phyloP scores from a whole-genome alignment of 306 rosid species.

The Cicer pinnatifidum region DNA sequence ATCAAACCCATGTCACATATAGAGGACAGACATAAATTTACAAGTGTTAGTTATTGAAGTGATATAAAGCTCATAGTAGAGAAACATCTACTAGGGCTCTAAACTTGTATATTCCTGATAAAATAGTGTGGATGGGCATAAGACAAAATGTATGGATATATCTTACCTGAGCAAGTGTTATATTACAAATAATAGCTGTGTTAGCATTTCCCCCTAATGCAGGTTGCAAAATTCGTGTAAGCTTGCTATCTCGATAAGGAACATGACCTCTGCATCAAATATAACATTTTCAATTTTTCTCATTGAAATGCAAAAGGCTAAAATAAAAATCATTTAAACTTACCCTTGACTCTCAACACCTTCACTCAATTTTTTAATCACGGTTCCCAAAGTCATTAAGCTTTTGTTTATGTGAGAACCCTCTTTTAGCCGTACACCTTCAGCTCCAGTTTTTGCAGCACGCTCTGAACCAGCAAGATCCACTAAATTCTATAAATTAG shows the following conservation, averaged over 20 bases:
- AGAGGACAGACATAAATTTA: conserved; percentile 17
- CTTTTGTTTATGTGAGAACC: conserved; percentile 98
- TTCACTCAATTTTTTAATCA: conserved; percentile 94
- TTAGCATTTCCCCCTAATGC: conserved; percentile 97
- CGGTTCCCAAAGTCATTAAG: conserved; percentile 97
- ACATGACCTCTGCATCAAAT: conserved; percentile 82
- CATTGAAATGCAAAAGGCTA: conserved; percentile 33
- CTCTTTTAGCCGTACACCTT: conserved; percentile 92
- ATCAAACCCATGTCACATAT: conserved; percentile 7
- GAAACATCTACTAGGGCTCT: conserved; percentile 2
- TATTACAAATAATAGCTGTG: conserved; percentile 93
- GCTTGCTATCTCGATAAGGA: conserved; percentile 98
- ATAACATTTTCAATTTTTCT: conserved; percentile 33
- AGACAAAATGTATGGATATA: conserved; percentile 13
- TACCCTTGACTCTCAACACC: conserved; percentile 99
- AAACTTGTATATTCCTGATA: conserved; percentile 10
- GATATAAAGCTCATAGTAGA: conserved; percentile 21
- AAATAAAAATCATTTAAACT: conserved; percentile 42
- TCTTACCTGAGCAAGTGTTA: conserved; percentile 87
- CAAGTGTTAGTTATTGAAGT: conserved; percentile 7
- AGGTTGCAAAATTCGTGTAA: conserved; percentile 93
- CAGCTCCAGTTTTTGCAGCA: conserved; percentile 98
- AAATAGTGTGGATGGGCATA: conserved; percentile 17
- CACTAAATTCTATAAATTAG: conserved; percentile 76
- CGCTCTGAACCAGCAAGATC: conserved; percentile 99